These are phyloP conservation scores for Diversispora epigaea DNA, from an alignment of 192 early-diverging fungal species.

Conservation along the genomic window DNA sequence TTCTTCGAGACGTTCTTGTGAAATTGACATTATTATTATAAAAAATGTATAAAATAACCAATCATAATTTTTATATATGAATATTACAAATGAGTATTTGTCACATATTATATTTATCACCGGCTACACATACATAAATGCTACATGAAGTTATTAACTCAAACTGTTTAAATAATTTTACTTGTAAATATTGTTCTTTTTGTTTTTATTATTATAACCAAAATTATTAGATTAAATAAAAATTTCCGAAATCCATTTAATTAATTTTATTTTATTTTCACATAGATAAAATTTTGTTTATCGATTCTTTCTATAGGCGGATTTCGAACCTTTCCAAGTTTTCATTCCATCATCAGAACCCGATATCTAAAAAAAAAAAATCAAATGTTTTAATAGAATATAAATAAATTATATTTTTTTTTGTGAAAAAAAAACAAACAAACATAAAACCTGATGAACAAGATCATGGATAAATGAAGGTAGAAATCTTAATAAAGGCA, in stretches of 20 bases:
- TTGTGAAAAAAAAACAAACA: not conserved
- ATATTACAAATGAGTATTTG: too few species aligned
- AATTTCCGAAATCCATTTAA: too few species aligned
- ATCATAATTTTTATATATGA: too few species aligned
- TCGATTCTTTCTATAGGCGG: not conserved
- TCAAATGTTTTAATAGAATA: not conserved
- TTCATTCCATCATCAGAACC: constrained; percentile 17
- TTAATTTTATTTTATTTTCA: too few species aligned
- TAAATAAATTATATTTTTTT: not conserved
- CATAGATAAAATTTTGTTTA: not conserved
- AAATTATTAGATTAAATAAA: too few species aligned
- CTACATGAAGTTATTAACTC: too few species aligned
- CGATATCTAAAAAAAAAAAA: not conserved
- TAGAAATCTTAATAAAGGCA: constrained; percentile 40
- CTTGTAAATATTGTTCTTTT: too few species aligned
- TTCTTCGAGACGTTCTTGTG: constrained; percentile 10
- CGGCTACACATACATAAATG: too few species aligned
- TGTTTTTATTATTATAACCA: too few species aligned
- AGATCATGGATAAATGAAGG: constrained; percentile 41
- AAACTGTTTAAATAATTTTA: too few species aligned
- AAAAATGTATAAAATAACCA: too few species aligned
- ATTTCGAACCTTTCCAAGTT: constrained; percentile 15
- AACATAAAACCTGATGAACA: constrained; percentile 9
- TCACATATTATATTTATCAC: too few species aligned
- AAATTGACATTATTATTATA: constrained; percentile 2